Evolutionary conservation across 768 basidiomycete genomes (phyloP), one percentile per base, ranked within the genome.

Genomic region (Termitomyces sp.): DNA sequence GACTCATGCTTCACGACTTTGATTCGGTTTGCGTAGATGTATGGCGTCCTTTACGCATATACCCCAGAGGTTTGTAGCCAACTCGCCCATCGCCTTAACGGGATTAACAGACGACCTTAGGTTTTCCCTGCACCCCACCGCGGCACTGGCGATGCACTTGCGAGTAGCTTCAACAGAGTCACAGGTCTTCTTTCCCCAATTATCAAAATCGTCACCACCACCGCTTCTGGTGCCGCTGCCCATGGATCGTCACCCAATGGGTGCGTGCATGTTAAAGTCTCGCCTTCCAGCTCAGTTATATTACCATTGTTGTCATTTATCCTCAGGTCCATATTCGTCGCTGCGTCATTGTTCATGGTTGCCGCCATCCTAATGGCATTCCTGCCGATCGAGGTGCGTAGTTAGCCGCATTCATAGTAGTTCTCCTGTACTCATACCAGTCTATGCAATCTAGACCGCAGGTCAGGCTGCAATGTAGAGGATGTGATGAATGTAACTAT

Each of bases 111-210:
- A 46, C 20, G 3, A 10, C 14, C 13, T 1, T 48, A 70, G 69
- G 70, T 81, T 22, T 84, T 85, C 71, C 80, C 82, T 0, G 79
- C 80, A 0, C 78, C 80, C 4, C 79, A 81, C 61, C 76, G 83
- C 44, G 83, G 83, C 2, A 81, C 81, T 0, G 81, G 80, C 16
- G 78, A 81, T 54, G 81, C 81, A 3, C 58, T 75, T 75, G 62
- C 77, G 68, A 60, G 74, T 73, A 59, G 77, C 74, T 72, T 81
- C 61, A 82, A 82, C 63, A 72, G 78, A 40, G 72, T 79, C 43
- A 74, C 73, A 28, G 80, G 78, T 10, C 67, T 81, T 54, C 73
- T 80, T 32, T 73, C 78, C 0, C 80, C 80, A 24, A 69, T 80
- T 35, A 77, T 80, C 66, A 78, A 79, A 58, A 80, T 80, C 42